Conservation (phyloP, 345 rosid species). For the Lagerstroemia speciosa region DNA sequence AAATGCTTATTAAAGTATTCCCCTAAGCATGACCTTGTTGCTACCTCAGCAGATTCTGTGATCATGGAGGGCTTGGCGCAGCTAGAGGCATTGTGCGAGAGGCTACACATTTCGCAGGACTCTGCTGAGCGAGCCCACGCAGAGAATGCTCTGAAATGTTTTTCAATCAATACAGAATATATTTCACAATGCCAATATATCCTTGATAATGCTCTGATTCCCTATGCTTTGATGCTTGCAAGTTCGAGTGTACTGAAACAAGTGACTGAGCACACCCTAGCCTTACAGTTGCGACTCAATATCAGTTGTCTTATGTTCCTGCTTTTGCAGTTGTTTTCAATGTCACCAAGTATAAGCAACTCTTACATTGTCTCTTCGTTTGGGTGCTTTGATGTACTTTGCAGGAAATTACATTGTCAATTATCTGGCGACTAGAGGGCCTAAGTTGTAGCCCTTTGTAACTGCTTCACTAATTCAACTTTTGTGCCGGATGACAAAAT, state of each 20-base stretch:
- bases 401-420: constrained; percentile 72
- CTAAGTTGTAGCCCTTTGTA: constrained; percentile 74
- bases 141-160: constrained; percentile 85
- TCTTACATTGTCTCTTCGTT: neutral
- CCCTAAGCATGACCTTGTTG: neutral
- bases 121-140: constrained; percentile 85
- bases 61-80: constrained; percentile 95
- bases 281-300: constrained; percentile 83
- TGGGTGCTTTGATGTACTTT: neutral
- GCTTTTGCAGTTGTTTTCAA: neutral
- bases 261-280: constrained; percentile 90
- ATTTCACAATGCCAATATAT: constrained; percentile 94
- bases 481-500: constrained; percentile 85
- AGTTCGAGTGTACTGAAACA: constrained; percentile 94
- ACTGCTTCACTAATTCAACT: constrained; percentile 82
- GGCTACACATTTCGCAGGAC: constrained; percentile 84
- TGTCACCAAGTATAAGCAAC: neutral
- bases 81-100: constrained; percentile 93
- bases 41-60: constrained; percentile 3
- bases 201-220: constrained; percentile 91
- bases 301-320: constrained; percentile 41
- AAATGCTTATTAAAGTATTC: neutral
- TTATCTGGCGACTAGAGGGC: constrained; percentile 92
- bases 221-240: constrained; percentile 97
- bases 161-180: constrained; percentile 78